Conservation (phyloP, 441 rosid species). For the Sinapis alba region DNA sequence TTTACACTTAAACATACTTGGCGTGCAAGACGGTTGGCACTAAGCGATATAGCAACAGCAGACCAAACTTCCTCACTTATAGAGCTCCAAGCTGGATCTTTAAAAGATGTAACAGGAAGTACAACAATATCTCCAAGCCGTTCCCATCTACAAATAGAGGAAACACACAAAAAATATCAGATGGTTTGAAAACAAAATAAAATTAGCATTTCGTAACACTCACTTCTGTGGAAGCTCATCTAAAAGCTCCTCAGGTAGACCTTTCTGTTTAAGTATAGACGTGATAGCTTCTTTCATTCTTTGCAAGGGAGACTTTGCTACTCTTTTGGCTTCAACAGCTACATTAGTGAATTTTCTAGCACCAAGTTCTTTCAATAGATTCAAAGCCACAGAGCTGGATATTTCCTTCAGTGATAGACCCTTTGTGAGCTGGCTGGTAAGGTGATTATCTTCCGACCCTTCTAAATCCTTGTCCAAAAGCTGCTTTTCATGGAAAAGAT, state of each 20-base stretch:
- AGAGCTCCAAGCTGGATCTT: constrained; percentile 78
- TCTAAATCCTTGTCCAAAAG: constrained; percentile 36
- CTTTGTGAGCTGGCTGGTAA: constrained; percentile 37
- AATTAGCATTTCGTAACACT: constrained; percentile 32
- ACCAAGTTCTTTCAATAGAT: constrained; percentile 63
- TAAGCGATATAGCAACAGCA: constrained; percentile 65
- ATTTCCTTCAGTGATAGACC: constrained; percentile 45
- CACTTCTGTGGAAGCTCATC: constrained; percentile 69
- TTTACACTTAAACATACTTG: constrained; percentile 53
- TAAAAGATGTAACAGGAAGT: constrained; percentile 75
- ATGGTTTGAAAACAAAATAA: too few species aligned
- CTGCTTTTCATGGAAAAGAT: constrained; percentile 47
- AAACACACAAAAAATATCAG: constrained; percentile 1
- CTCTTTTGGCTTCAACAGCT: constrained; percentile 56
- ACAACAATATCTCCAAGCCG: constrained; percentile 70
- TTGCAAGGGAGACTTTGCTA: constrained; percentile 65
- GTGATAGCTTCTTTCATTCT: constrained; percentile 65
- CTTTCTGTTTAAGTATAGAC: constrained; percentile 56
- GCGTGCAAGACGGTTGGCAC: constrained; percentile 72
- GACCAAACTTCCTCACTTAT: constrained; percentile 80
- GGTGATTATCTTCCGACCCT: constrained; percentile 36
- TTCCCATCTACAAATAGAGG: constrained; percentile 72
- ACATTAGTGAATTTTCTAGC: constrained; percentile 54
- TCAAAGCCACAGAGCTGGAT: constrained; percentile 58
- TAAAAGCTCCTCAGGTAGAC: constrained; percentile 58